phyloP scores from a whole-genome alignment of 2,329 filamentous ascomycete species.

The Bipolaris zeicola region DNA sequence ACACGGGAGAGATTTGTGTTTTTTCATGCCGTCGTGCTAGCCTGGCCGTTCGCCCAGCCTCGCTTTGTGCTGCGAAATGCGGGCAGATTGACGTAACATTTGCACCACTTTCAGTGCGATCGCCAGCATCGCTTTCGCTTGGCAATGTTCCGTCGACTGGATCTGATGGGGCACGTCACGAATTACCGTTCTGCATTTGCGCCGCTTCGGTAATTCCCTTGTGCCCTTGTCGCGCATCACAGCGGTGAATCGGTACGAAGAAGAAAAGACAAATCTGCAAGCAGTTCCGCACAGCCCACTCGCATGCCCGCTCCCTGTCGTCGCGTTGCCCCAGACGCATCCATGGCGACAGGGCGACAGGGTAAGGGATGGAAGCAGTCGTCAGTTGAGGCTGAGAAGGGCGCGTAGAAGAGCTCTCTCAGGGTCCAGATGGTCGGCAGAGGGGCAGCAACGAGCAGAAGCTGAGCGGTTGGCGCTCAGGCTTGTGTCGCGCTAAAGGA shows the following conservation, averaged over 20 bases:
- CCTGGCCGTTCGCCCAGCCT: conserved; percentile 2
- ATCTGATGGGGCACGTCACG: conserved; percentile 11
- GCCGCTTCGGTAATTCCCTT: conserved; percentile 9
- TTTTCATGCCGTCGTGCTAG: no score
- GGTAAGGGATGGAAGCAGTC: conserved; percentile 1
- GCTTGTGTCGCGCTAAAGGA: conserved; percentile 10
- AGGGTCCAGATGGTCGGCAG: conserved; percentile 22
- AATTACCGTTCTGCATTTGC: conserved; percentile 14
- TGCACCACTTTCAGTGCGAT: conserved; percentile 17
- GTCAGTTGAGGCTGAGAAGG: conserved; percentile 20
- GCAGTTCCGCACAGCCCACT: background rate
- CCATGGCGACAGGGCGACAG: background rate
- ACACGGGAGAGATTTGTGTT: background rate
- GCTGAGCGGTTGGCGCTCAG: conserved; percentile 8
- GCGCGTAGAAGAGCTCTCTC: conserved; percentile 1
- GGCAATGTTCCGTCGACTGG: conserved; percentile 15
- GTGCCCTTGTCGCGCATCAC: conserved; percentile 9
- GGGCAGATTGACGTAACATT: conserved; percentile 19
- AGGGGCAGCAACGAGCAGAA: conserved; percentile 1
- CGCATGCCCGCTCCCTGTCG: background rate
- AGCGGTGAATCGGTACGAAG: background rate
- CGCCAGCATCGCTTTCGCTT: conserved; percentile 15
- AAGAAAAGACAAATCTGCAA: background rate
- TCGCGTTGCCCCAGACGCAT: conserved; percentile 16
- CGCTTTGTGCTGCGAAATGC: conserved; percentile 1